Evolutionary conservation across 1,284 basidiomycete species (phyloP), one percentile per base, ranked within the genome.

Genomic region (Sporisorium sorghi): DNA sequence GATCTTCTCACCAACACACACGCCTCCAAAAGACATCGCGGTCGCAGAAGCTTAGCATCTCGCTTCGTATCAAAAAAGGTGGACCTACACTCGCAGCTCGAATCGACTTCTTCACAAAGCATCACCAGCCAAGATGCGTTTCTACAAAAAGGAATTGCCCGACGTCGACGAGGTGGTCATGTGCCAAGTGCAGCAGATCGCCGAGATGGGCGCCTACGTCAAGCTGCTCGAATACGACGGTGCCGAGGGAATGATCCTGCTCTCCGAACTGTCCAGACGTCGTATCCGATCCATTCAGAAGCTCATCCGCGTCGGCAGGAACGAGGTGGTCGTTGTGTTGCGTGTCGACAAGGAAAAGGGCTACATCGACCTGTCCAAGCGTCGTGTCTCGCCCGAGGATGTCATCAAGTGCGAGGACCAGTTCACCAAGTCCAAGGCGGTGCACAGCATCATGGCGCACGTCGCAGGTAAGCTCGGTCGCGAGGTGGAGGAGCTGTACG

Each of bases 341-440:
- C 89, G 96, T 85, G 96, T 99, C 39, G 96, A 99, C 88, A 97
- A 97, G 86, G 97, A 99, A 86, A 99, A 99, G 88, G 97, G 95
- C 19, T 99, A 99, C 87, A 99, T 99, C 83, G 96, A 99, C 89
- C 88, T 99, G 40, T 98, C 95, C 56, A 99, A 99, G 88, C 91
- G 97, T 79, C 92, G 97, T 82, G 96, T 99, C n/a, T 97, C 95
- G 11, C 92, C 96, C 11, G 97, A 99, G 85, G 96, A 99, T 85
- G 96, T 99, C 80, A 90, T 92, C 52, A 97, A 97, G 87, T 99
- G 97, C 87, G 97, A 99, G 86, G 96, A 98, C 84, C 91, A 93
- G 56, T 99, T 93, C 87, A 95, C 95, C 89, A 99, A 99, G 87
- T 94, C 93, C 44, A 97, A 97, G 87, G 82, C 83, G 9, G 83